Evolutionary conservation across 1,284 basidiomycete genomes (phyloP).

Genomic region (Sporisorium iseilematis-ciliati): DNA sequence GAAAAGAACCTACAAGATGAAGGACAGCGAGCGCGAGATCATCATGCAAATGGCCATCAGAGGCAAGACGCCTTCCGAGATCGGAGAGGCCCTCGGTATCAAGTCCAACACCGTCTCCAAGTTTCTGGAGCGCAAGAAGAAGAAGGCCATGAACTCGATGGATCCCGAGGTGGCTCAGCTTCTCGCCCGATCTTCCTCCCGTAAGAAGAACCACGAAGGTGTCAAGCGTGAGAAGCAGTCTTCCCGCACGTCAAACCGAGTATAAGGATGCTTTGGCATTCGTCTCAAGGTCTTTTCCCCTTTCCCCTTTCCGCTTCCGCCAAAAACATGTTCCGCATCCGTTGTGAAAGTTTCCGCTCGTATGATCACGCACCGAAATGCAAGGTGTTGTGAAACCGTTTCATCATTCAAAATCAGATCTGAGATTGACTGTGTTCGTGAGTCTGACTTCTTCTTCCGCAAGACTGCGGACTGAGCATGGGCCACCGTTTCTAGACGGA

Average conservation of each 20-base stretch:
- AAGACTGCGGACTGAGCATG: not conserved
- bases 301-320: not conserved
- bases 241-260: too few relatives aligned
- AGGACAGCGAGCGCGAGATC: constrained; percentile 11
- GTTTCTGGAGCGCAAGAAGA: constrained; percentile 9
- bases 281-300: not conserved
- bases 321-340: not conserved
- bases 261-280: too few relatives aligned
- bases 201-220: not conserved
- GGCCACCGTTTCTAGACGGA: not conserved
- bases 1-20: not conserved
- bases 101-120: constrained; percentile 9
- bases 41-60: constrained; percentile 10
- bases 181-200: not conserved
- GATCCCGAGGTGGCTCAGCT: not conserved
- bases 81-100: constrained; percentile 14
- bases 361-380: constrained; percentile 3
- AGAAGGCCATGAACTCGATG: constrained; percentile 1
- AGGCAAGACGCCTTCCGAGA: constrained; percentile 7
- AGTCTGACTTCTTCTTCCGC: not conserved
- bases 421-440: not conserved
- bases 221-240: not conserved
- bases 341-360: not conserved
- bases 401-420: not conserved
- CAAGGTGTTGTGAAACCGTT: constrained; percentile 7